Percentiles rank a stretch among this genome's conserved stretches.
Evolutionary conservation across 495 filamentous ascomycete genomes (phyloP).

Genomic region (Parachaetomium inaequale): DNA sequence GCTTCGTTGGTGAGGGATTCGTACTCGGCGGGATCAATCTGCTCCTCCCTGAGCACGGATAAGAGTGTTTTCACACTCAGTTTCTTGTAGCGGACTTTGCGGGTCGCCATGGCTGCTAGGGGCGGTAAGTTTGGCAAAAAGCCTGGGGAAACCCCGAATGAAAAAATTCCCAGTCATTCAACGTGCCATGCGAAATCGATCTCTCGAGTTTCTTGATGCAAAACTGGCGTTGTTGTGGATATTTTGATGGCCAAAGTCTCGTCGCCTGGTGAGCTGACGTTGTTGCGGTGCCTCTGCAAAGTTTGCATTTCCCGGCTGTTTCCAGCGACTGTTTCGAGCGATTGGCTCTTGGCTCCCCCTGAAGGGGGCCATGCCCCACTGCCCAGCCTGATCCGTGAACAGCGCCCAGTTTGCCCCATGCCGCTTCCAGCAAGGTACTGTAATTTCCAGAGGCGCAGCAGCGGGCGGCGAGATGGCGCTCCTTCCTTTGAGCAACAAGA

Average conservation of each 20-base stretch:
- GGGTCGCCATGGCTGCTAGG: slow-evolving; percentile 59
- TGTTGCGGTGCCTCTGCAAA: slow-evolving; percentile 45
- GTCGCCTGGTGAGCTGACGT: slow-evolving; percentile 64
- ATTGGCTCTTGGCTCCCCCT: slow-evolving; percentile 26
- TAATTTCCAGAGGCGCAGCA: slow-evolving; percentile 5
- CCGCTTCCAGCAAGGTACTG: background rate
- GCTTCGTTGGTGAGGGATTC: slow-evolving; percentile 50
- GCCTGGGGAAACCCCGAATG: slow-evolving; percentile 48
- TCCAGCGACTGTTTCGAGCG: slow-evolving; percentile 26
- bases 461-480: background rate
- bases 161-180: slow-evolving; percentile 47
- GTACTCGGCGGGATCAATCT: slow-evolving; percentile 74
- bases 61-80: slow-evolving; percentile 83
- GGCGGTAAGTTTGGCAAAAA: slow-evolving; percentile 38
- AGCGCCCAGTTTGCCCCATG: background rate
- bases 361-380: slow-evolving; percentile 20
- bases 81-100: slow-evolving; percentile 84
- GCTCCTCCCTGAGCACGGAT: slow-evolving; percentile 78
- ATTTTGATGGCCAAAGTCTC: slow-evolving; percentile 57
- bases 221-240: slow-evolving; percentile 46
- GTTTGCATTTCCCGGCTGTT: slow-evolving; percentile 40
- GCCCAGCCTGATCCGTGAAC: background rate
- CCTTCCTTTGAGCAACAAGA: background rate
- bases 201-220: slow-evolving; percentile 55
- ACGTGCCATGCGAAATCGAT: slow-evolving; percentile 53